These are phyloP conservation scores for Suhomyces maxii DNA, from an alignment of 1,139 yeast species.

Conservation along the genomic window DNA sequence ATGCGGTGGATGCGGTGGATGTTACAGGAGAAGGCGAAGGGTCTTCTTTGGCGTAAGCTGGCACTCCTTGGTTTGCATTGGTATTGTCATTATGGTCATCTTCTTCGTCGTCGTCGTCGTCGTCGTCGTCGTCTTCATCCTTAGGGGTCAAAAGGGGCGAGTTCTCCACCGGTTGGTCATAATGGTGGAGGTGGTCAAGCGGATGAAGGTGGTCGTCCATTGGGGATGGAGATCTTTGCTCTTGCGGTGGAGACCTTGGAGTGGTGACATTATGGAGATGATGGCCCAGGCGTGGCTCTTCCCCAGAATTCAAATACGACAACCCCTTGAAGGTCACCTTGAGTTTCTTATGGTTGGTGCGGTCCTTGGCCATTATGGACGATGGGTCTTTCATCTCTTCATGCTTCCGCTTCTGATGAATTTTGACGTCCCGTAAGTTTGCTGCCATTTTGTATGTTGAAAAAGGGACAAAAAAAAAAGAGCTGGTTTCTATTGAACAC, in stretches of 20 bases:
- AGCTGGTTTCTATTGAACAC: background rate
- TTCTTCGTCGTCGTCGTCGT: slow-evolving; percentile 17
- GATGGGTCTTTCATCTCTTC: slow-evolving; percentile 26
- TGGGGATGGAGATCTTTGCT: slow-evolving; percentile 32
- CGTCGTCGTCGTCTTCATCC: slow-evolving; percentile 41
- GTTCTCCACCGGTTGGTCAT: slow-evolving; percentile 21
- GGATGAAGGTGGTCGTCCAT: slow-evolving; percentile 17
- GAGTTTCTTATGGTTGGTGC: slow-evolving; percentile 10
- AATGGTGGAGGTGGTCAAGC: slow-evolving; percentile 16
- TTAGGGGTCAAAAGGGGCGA: slow-evolving; percentile 47
- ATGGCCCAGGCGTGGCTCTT: slow-evolving; percentile 11
- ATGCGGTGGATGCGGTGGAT: slow-evolving; percentile 12
- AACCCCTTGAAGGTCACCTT: slow-evolving; percentile 14
- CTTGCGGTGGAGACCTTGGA: slow-evolving; percentile 13
- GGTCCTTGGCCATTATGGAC: slow-evolving; percentile 9
- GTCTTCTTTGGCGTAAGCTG: slow-evolving; percentile 3
- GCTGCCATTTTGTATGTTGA: slow-evolving; percentile 24
- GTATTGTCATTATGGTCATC: slow-evolving; percentile 5
- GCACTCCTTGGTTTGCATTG: slow-evolving; percentile 1
- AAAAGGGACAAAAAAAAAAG: background rate
- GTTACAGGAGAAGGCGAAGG: slow-evolving; percentile 5
- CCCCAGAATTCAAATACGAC: slow-evolving; percentile 2
- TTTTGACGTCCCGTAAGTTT: slow-evolving; percentile 24
- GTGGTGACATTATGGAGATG: slow-evolving; percentile 11
- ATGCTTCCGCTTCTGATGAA: slow-evolving; percentile 30